A percentile compares a stretch with the other conserved stretches of the same genome.
Conservation (phyloP, 192 early-diverging fungal species). For the Dimargaris cristalligena region DNA sequence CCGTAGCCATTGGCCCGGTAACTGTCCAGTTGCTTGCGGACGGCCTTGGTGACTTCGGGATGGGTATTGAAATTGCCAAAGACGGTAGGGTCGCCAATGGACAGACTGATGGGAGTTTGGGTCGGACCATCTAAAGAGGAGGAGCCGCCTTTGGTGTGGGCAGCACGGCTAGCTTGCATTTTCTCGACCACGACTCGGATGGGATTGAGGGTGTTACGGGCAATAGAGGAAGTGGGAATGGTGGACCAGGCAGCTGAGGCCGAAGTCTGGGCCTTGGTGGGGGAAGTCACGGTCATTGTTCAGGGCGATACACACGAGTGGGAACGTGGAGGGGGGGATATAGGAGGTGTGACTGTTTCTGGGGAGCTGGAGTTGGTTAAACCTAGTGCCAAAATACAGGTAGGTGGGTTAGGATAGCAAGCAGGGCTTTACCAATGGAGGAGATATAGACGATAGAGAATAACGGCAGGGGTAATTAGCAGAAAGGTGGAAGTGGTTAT, state of each 20-base stretch:
- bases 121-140: neutral
- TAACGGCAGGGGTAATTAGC: neutral
- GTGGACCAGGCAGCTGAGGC: slow-evolving; percentile 14
- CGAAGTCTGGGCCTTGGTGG: neutral
- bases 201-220: slow-evolving; percentile 67
- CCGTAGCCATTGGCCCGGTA: slow-evolving; percentile 73
- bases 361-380: neutral
- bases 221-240: slow-evolving; percentile 41
- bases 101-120: neutral
- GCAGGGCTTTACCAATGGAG: no score
- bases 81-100: slow-evolving; percentile 63
- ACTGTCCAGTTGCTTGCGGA: slow-evolving; percentile 43
- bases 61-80: slow-evolving; percentile 84
- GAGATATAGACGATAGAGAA: no score
- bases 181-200: slow-evolving; percentile 32
- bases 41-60: slow-evolving; percentile 46
- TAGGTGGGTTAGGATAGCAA: neutral
- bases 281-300: neutral
- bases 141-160: neutral
- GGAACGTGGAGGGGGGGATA: neutral
- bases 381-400: neutral
- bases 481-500: neutral
- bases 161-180: neutral
- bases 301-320: neutral
- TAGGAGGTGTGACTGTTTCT: neutral